Base-by-base conservation (phyloP, 768 basidiomycete species). In the Mycena polygramma region DNA sequence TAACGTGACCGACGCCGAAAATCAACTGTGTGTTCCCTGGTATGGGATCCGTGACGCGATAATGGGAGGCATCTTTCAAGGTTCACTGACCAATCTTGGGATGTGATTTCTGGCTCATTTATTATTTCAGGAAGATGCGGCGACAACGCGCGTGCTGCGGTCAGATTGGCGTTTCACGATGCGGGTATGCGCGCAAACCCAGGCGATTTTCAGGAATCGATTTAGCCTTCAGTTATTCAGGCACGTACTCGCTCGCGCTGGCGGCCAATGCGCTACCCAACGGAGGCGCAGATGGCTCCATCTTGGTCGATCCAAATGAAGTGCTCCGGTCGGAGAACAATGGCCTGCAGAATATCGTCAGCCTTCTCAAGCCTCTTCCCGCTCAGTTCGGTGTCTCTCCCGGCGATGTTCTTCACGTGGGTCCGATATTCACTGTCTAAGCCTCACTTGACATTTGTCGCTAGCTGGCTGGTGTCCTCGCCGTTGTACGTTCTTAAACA, bases 141-240 rank as follows among this genome's bases (percentile, higher is more conserved):
- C 30, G 69, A 73, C 58, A 59, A 67, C 11, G 49, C 72, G 37
- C 66, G 72, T 8, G 64, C 64, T 11, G 41, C 72, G 19, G 52
- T 73, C 52, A 35, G 72, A 22, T 46, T 73, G 20, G 63, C 72
- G 14, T 73, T 73, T 49, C 72, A 73, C 45, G 72, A 73, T 36
- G 71, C 71, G 1, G 71, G 71, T 73, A 52, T 30, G 71, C 14
- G 20, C 20, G 10, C 20, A 66, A 37, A 19, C 45, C 10, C 9
- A 8, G 45, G 45, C 19, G 45, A 46, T 17, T 11, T 46, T 17
- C n/a, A n/a, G 45, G 4, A 46, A 24, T 26, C 14, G 2, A 52
- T 20, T 22, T 63, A n/a, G n/a, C n/a, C 8, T 24, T 24, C 24
- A 36, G 1, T 11, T 52, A 2, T 41, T 24, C 39, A 66, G 66